phyloP scores from a whole-genome alignment of 176 grass and related monocot species.

The Carex kokanica region DNA sequence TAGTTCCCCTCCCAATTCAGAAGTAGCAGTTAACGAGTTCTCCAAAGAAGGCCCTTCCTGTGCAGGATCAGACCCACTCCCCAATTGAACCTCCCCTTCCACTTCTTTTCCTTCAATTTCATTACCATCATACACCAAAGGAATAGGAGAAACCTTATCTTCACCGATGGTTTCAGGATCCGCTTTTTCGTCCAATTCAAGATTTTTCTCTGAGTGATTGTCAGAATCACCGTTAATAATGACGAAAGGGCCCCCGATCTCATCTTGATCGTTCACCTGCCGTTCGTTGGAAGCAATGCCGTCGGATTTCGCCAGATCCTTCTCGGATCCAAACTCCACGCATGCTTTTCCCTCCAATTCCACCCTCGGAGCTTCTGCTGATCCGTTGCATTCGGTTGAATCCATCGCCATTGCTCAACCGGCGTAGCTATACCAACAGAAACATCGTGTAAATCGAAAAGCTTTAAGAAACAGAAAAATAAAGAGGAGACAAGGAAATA shows the following conservation, averaged over 20 bases:
- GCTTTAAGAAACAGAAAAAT: not conserved
- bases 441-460: slow-evolving; percentile 2
- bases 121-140: not conserved
- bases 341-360: slow-evolving; percentile 19
- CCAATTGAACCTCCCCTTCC: not conserved
- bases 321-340: not conserved
- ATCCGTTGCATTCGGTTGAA: slow-evolving; percentile 16
- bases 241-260: slow-evolving; percentile 8
- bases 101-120: slow-evolving; percentile 8
- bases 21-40: not conserved
- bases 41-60: not conserved
- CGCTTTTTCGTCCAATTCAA: slow-evolving; percentile 20
- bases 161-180: slow-evolving; percentile 11
- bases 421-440: slow-evolving; percentile 5
- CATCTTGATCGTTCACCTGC: slow-evolving; percentile 18
- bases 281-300: not conserved
- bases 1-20: slow-evolving; percentile 12
- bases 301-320: slow-evolving; percentile 22
- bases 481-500: not conserved
- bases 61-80: slow-evolving; percentile 10
- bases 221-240: slow-evolving; percentile 24
- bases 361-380: slow-evolving; percentile 8
- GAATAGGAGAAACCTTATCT: not conserved
- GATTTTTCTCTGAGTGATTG: not conserved
- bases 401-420: slow-evolving; percentile 31